Conservation (phyloP, 2,329 filamentous ascomycete species). For the Phaeosphaeriaceae sp. region DNA sequence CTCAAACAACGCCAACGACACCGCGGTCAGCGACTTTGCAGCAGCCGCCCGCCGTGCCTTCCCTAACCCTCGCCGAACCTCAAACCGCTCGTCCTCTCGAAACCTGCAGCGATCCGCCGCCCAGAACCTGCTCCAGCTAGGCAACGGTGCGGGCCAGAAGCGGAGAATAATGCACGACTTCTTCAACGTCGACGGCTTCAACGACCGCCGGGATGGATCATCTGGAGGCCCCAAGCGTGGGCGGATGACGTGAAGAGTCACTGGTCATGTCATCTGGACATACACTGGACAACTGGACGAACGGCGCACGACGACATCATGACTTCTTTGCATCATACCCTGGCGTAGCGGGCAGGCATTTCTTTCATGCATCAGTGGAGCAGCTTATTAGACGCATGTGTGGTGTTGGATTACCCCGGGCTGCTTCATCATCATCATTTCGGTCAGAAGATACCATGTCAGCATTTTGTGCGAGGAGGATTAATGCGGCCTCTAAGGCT, state of each 20-base stretch:
- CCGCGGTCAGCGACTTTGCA: conserved; percentile 28
- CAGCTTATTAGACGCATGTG: conserved; percentile 32
- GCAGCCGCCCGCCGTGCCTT: conserved; percentile 43
- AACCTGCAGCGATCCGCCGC: conserved; percentile 41
- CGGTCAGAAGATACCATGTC: conserved; percentile 15
- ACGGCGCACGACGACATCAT: conserved; percentile 17
- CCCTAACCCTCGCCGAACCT: conserved; percentile 39
- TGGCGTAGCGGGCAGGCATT: conserved; percentile 21
- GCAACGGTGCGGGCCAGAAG: conserved; percentile 73
- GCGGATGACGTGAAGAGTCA: conserved; percentile 38
- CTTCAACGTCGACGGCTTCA: conserved; percentile 72
- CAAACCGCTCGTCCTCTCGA: conserved; percentile 45
- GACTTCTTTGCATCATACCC: conserved; percentile 27
- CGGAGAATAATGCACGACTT: conserved; percentile 76
- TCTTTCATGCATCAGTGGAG: conserved; percentile 31
- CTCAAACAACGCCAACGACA: conserved; percentile 48
- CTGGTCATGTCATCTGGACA: not conserved
- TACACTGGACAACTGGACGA: conserved; percentile 8
- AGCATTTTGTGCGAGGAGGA: conserved; percentile 6
- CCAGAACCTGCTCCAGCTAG: conserved; percentile 56
- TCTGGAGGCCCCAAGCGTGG: conserved; percentile 50
- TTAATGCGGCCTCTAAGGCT: not conserved
- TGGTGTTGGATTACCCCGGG: conserved; percentile 22
- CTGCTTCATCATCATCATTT: not conserved
- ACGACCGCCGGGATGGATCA: conserved; percentile 63